A percentile compares a stretch with the other conserved stretches of the same genome.
These are phyloP conservation scores for Athelia sp. DNA, from an alignment of 1,284 basidiomycete genomes.

Conservation along the genomic window DNA sequence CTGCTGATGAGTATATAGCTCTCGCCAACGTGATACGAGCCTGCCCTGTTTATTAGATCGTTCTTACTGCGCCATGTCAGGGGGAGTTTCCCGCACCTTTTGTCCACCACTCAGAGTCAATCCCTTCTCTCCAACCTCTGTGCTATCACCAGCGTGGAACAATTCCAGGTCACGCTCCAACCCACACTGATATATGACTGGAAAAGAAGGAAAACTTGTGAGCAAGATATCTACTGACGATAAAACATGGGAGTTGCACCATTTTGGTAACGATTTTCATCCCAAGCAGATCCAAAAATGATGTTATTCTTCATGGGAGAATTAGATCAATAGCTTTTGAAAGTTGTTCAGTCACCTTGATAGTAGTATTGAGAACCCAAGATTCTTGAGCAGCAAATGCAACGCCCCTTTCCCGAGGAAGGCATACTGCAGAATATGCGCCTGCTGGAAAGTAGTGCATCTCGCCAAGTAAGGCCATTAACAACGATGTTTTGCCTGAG, in stretches of 20 bases:
- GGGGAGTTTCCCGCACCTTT: constrained; percentile 31
- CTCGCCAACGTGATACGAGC: constrained; percentile 70
- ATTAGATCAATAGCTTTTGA: neutral
- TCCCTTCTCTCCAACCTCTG: constrained; percentile 48
- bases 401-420: constrained; percentile 52
- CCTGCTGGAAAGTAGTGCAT: constrained; percentile 42
- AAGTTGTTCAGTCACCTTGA: constrained; percentile 26
- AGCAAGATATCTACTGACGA: constrained; percentile 2
- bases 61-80: neutral
- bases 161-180: constrained; percentile 51
- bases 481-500: constrained; percentile 39
- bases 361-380: constrained; percentile 54
- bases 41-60: neutral
- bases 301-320: constrained; percentile 62
- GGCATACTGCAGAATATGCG: constrained; percentile 45
- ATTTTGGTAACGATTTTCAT: constrained; percentile 68
- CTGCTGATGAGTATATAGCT: constrained; percentile 53
- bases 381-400: constrained; percentile 63
- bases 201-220: neutral
- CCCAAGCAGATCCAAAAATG: constrained; percentile 72
- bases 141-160: constrained; percentile 56
- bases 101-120: constrained; percentile 65
- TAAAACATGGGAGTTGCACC: constrained; percentile 36
- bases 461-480: constrained; percentile 48
- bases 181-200: constrained; percentile 51